Evolutionary conservation across 176 grass and related monocot species (phyloP), one percentile per base, ranked within the genome.

Genomic region (Aegilops bicornis): DNA sequence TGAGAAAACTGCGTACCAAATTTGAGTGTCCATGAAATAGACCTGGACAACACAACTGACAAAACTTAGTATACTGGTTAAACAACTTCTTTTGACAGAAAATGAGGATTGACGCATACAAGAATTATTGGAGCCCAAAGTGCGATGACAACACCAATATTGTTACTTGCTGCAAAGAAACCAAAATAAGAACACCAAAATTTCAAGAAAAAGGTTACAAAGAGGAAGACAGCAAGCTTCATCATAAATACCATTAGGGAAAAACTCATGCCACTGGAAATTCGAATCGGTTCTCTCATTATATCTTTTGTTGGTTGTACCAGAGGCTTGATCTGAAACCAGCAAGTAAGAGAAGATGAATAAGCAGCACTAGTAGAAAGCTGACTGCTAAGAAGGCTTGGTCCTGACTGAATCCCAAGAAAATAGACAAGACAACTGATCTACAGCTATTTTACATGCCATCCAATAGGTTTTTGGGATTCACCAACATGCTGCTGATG

Each of bases 21-120:
- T 99, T 88, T 99, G 97, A 19, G 93, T 90, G 84, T 99, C 97
- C 97, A 99, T 99, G 87, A 99, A 99, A 83, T 99, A 99, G 35
- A 99, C 97, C 97, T 99, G 78, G 78, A 86, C 25, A 14, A 66
- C 80, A 69, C 64, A 82, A 90, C 52, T 15, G 20, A 69, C 43
- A 73, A 84, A 68, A 88, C 50, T 82, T 33, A 85, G 61, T 22
- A 83, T 64, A 77, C 25, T 81, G 40, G 10, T 47, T n/a, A 59
- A 85, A 36, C 31, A 45, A 43, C 2, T 64, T 79, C 13, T 81
- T 69, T 78, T 83, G 64, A 33, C 22, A 86, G 72, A 36, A 1
- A 33, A 63, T 29, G 56, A 32, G 19, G 69, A 65, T 73, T 50
- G 25, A 87, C 8, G 56, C 87, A 64, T 89, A 99, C 97, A 45